Evolutionary conservation across 768 basidiomycete genomes (phyloP), one percentile per base, ranked within the genome.

Genomic region (Postia placenta): DNA sequence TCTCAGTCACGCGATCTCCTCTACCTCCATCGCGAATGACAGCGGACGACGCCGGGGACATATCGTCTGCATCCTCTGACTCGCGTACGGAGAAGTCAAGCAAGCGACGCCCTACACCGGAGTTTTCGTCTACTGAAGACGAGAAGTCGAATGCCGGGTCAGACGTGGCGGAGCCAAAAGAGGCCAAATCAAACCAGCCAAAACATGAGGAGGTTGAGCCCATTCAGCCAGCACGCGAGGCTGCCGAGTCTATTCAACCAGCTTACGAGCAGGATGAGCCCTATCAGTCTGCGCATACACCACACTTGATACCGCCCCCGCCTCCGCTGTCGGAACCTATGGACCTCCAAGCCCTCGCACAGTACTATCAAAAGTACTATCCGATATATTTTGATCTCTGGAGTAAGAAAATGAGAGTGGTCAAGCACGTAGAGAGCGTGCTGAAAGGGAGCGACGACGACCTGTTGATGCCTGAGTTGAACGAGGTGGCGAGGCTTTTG

Each of bases 121-220:
- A 80, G 44, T 85, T 81, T 52, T 85, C 84, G 0, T 83, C 83
- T 1, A 81, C 83, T 1, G 81, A 81, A 33, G 79, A 84, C 44
- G 80, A 82, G 49, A n/a, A n/a, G n/a, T n/a, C n/a, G n/a, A n/a
- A n/a, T n/a, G n/a, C n/a, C n/a, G n/a, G n/a, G n/a, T n/a, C n/a
- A n/a, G n/a, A n/a, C n/a, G n/a, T n/a, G n/a, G n/a, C n/a, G n/a
- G n/a, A n/a, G n/a, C n/a, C n/a, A n/a, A n/a, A n/a, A n/a, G n/a
- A n/a, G n/a, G n/a, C n/a, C n/a, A n/a, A n/a, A n/a, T n/a, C n/a
- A n/a, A n/a, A n/a, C n/a, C n/a, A n/a, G n/a, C n/a, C n/a, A n/a
- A n/a, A n/a, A n/a, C n/a, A n/a, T n/a, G n/a, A n/a, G n/a, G n/a
- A n/a, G n/a, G n/a, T n/a, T n/a, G n/a, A n/a, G n/a, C n/a, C n/a